Percentiles rank a stretch among this genome's conserved stretches.
Evolutionary conservation across 164 flowering plant species (phyloP).

Genomic region (Kalanchoe fedtschenkoi): DNA sequence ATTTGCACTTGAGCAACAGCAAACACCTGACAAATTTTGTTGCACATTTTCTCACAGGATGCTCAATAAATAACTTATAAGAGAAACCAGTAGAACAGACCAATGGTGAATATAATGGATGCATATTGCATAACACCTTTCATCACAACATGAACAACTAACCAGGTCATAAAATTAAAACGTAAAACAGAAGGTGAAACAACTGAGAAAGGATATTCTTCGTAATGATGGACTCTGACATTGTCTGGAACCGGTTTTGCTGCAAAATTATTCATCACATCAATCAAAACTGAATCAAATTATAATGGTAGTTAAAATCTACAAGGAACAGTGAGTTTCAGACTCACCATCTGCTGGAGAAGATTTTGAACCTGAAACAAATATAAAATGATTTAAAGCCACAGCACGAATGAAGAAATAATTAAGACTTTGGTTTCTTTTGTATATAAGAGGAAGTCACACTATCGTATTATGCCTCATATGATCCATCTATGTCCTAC

Average conservation of each 20-base stretch:
- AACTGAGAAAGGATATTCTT: slow-evolving; percentile 68
- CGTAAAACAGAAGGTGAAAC: not conserved
- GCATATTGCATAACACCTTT: no score
- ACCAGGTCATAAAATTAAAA: not conserved
- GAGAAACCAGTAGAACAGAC: no score
- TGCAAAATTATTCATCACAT: slow-evolving; percentile 21
- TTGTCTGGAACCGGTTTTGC: slow-evolving; percentile 83
- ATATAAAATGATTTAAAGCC: not conserved
- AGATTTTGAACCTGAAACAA: slow-evolving; percentile 3
- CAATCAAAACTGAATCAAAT: not conserved
- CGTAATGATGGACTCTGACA: slow-evolving; percentile 72
- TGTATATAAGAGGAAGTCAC: not conserved
- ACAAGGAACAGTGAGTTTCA: not conserved
- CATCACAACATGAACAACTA: not conserved
- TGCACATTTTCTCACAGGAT: no score
- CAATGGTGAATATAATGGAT: no score
- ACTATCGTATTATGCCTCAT: not conserved
- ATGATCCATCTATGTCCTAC: no score
- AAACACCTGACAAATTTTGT: no score
- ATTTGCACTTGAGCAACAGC: no score
- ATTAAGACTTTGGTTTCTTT: not conserved
- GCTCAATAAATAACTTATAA: no score
- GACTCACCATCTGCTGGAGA: slow-evolving; percentile 3
- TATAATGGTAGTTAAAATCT: not conserved
- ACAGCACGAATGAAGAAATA: not conserved